These are phyloP conservation scores for Ogataea dorogensis DNA, from an alignment of 805 yeast genomes.

Conservation along the genomic window DNA sequence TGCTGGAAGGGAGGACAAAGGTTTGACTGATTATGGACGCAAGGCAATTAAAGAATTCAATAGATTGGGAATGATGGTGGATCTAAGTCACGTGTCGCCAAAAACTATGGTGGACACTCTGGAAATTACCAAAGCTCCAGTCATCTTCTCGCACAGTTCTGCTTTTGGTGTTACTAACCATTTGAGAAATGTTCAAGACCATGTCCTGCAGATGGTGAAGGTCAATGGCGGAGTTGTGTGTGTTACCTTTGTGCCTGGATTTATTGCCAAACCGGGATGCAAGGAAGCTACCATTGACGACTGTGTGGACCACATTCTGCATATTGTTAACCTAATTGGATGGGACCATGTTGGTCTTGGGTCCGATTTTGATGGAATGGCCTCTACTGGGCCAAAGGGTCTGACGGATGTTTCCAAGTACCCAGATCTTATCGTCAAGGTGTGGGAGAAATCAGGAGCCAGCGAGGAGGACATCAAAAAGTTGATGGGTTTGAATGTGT, in stretches of 20 bases:
- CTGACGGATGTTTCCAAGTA: conserved; percentile 53
- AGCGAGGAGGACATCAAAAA: conserved; percentile 43
- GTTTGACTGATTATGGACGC: conserved; percentile 43
- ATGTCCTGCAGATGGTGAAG: conserved; percentile 39
- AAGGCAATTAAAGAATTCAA: conserved; percentile 50
- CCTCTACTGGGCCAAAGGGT: conserved; percentile 39
- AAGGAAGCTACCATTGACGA: conserved; percentile 41
- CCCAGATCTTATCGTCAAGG: conserved; percentile 45
- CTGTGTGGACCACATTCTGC: conserved; percentile 45
- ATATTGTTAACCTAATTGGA: conserved; percentile 44
- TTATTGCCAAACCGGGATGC: conserved; percentile 29
- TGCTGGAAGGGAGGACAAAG: conserved; percentile 45
- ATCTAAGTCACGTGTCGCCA: conserved; percentile 47
- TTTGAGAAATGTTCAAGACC: conserved; percentile 49
- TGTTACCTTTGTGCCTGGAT: conserved; percentile 45
- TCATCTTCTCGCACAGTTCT: conserved; percentile 50
- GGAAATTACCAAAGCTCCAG: conserved; percentile 42
- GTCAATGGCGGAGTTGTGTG: conserved; percentile 48
- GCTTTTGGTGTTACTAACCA: conserved; percentile 41
- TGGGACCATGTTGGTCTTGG: conserved; percentile 55
- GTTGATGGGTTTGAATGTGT: conserved; percentile 45
- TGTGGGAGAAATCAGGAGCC: conserved; percentile 36
- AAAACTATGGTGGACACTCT: conserved; percentile 48
- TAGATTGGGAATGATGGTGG: conserved; percentile 53
- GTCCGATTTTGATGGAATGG: conserved; percentile 53